These are phyloP conservation scores for Ogataea wickerhamii DNA, from an alignment of 805 yeast genomes.

Conservation along the genomic window DNA sequence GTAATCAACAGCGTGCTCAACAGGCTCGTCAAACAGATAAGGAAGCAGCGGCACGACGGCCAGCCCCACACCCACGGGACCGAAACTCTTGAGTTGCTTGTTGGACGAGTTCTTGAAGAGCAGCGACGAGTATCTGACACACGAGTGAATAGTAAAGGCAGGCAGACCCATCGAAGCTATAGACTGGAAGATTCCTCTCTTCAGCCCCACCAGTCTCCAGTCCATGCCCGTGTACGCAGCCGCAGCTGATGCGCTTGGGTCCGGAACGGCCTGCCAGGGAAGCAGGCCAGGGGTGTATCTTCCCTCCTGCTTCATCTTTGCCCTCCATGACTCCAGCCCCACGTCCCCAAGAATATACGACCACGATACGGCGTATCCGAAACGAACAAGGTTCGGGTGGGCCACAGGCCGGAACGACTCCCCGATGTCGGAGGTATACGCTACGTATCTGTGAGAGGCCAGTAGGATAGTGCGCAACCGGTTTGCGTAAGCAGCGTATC, in stretches of 20 bases:
- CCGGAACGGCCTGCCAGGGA: constrained; percentile 63
- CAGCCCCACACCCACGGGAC: constrained; percentile 77
- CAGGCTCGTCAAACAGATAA: constrained; percentile 77
- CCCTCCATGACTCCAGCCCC: constrained; percentile 68
- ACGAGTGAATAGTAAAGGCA: constrained; percentile 77
- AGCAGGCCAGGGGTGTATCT: constrained; percentile 52
- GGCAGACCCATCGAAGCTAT: constrained; percentile 86
- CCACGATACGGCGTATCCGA: constrained; percentile 77
- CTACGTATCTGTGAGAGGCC: constrained; percentile 79
- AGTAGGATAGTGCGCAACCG: constrained; percentile 64
- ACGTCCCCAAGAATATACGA: constrained; percentile 73
- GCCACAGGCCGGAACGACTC: constrained; percentile 84
- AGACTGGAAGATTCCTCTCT: constrained; percentile 77
- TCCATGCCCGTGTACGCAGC: constrained; percentile 45
- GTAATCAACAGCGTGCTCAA: constrained; percentile 63
- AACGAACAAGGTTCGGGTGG: constrained; percentile 57
- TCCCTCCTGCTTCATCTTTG: constrained; percentile 63
- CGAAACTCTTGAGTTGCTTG: constrained; percentile 52
- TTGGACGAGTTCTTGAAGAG: constrained; percentile 55
- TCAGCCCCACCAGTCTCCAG: constrained; percentile 61
- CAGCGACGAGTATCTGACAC: constrained; percentile 65
- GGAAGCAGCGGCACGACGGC: constrained; percentile 77
- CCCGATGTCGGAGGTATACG: constrained; percentile 83
- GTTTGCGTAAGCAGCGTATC: constrained; percentile 83
- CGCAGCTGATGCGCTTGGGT: constrained; percentile 37